Evolutionary conservation across 768 basidiomycete species (phyloP).

Genomic region (Sistotremastrum niveocremeum): DNA sequence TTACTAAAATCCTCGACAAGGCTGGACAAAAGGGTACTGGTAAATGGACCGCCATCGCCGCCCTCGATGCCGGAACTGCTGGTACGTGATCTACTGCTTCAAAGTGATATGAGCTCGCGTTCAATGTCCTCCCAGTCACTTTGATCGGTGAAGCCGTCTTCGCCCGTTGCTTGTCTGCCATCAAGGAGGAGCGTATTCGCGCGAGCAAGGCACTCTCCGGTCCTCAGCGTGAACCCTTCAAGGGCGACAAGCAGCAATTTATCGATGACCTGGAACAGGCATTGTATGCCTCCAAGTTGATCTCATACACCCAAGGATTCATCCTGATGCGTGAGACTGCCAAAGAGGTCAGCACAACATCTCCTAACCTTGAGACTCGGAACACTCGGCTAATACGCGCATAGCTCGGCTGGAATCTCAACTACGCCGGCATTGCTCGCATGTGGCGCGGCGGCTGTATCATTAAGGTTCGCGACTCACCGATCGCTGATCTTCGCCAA

Average conservation of each 20-base stretch:
- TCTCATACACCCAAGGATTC: constrained; percentile 99
- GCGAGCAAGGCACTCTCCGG: constrained; percentile 87
- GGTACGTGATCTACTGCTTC: constrained; percentile 31
- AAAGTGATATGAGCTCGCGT: constrained; percentile 3
- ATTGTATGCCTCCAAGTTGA: constrained; percentile 98
- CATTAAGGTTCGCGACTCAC: constrained; percentile 55
- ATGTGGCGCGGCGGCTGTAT: constrained; percentile 99
- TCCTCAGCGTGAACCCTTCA: constrained; percentile 87
- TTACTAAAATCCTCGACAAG: constrained; percentile 87
- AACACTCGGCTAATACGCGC: not conserved
- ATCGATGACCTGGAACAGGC: constrained; percentile 99
- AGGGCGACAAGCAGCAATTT: constrained; percentile 96
- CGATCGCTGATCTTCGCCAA: not conserved
- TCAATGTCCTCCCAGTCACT: constrained; percentile 49
- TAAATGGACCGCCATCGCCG: constrained; percentile 98
- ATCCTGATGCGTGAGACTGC: constrained; percentile 99
- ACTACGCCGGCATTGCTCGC: constrained; percentile 92
- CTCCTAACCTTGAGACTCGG: not conserved
- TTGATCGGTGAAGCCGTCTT: constrained; percentile 99
- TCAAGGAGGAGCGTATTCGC: constrained; percentile 90
- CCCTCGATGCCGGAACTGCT: constrained; percentile 82
- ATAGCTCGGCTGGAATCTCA: constrained; percentile 77
- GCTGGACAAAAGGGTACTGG: constrained; percentile 99
- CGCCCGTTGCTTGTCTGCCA: constrained; percentile 91
- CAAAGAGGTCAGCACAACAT: constrained; percentile 48